These are phyloP conservation scores for Leccinum solheimii DNA, from an alignment of 1,284 basidiomycete genomes.

Conservation along the genomic window DNA sequence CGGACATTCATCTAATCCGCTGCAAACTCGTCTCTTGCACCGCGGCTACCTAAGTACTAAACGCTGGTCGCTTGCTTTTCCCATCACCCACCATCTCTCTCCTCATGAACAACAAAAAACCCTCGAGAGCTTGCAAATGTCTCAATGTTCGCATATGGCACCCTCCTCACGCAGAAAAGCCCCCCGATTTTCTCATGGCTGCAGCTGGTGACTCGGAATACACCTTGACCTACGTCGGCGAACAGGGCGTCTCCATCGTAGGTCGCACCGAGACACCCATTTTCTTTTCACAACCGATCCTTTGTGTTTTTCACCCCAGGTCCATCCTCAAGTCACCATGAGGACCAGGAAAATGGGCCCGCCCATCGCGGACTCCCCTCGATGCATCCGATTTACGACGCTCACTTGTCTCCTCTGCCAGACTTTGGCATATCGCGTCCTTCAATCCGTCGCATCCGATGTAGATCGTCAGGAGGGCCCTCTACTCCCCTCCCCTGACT, in stretches of 20 bases:
- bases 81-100: conserved; percentile 23
- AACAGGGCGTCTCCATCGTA: conserved; percentile 68
- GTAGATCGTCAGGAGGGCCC: conserved; percentile 66
- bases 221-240: conserved; percentile 58
- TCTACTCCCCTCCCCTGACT: conserved; percentile 68
- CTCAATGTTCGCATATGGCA: conserved; percentile 63
- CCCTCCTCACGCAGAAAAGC: conserved; percentile 30
- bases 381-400: conserved; percentile 58
- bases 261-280: conserved; percentile 27
- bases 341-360: conserved; percentile 56
- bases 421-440: conserved; percentile 66
- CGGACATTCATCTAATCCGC: conserved; percentile 39
- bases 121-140: conserved; percentile 57
- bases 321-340: conserved; percentile 69
- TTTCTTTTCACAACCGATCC: conserved; percentile 1
- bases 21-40: conserved; percentile 20
- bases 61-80: conserved; percentile 25
- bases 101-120: conserved; percentile 10
- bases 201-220: conserved; percentile 46
- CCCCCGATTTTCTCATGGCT: conserved; percentile 35
- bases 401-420: conserved; percentile 72
- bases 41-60: conserved; percentile 13
- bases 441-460: conserved; percentile 57
- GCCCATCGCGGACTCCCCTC: conserved; percentile 45
- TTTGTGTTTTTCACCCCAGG: conserved; percentile 40